Conservation (phyloP, 108 stramenopile genomes). For the Mediolabrus comicus region DNA sequence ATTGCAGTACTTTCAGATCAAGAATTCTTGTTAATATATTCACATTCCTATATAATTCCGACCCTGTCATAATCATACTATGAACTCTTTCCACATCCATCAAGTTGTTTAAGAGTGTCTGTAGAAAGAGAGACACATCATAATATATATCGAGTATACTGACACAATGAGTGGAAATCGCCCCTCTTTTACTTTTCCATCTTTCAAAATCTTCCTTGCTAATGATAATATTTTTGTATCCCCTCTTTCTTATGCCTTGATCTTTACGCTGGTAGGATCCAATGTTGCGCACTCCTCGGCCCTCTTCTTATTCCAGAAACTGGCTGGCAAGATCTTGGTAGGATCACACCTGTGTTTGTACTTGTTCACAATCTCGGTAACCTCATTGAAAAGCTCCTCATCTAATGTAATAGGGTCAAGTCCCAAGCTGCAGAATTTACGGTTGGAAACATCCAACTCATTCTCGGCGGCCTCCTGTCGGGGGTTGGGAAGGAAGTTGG, state of each 20-base stretch:
- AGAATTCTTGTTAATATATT: conserved; percentile 3
- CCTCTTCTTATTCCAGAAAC: conserved; percentile 95
- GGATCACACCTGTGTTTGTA: conserved; percentile 93
- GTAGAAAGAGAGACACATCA: background rate
- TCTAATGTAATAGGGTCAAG: conserved; percentile 93
- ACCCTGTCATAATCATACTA: background rate
- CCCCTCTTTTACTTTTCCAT: background rate
- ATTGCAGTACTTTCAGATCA: background rate
- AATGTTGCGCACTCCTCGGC: conserved; percentile 80
- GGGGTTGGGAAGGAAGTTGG: conserved; percentile 94
- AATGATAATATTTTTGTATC: too few species aligned
- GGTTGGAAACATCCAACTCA: conserved; percentile 96
- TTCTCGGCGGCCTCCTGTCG: conserved; percentile 98
- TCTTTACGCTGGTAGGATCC: conserved; percentile 71
- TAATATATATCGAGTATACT: too few species aligned
- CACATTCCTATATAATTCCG: background rate
- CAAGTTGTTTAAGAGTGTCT: background rate
- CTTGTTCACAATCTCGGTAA: conserved; percentile 91
- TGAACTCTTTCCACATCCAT: background rate
- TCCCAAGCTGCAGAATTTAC: conserved; percentile 93
- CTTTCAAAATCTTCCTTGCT: too few species aligned
- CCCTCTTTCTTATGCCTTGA: conserved; percentile 30
- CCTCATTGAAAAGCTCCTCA: conserved; percentile 89
- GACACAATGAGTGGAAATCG: background rate
- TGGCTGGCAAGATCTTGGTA: conserved; percentile 90